Conservation (phyloP, 495 filamentous ascomycete species). For the Aspergillus avenaceus region DNA sequence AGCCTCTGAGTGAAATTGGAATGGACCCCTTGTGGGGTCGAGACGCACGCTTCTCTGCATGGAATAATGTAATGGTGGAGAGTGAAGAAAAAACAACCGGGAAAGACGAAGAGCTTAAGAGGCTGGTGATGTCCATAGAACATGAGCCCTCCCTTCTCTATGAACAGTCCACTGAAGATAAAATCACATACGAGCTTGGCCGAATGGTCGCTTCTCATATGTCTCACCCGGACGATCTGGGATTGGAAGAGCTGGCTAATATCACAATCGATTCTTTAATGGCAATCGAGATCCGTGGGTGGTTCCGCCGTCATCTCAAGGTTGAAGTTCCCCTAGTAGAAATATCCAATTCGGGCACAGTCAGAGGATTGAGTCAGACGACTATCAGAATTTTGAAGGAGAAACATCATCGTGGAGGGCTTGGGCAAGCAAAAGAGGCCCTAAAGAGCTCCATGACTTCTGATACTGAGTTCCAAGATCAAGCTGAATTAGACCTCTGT, state of each 20-base stretch:
- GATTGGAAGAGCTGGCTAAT: slow-evolving; percentile 7
- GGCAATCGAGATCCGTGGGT: slow-evolving; percentile 35
- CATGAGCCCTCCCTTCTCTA: background rate
- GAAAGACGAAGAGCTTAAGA: background rate
- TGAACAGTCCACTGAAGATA: background rate
- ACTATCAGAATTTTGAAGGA: background rate
- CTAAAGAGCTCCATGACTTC: too few relatives aligned
- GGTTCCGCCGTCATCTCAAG: slow-evolving; percentile 24
- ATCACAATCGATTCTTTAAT: slow-evolving; percentile 40
- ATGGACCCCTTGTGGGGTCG: background rate
- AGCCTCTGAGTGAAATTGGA: background rate
- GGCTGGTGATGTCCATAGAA: background rate
- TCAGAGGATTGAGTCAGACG: background rate
- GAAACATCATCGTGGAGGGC: background rate
- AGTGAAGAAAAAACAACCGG: background rate
- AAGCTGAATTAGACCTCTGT: too few relatives aligned
- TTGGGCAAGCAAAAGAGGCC: background rate
- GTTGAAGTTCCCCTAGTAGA: slow-evolving; percentile 27
- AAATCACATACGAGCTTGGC: slow-evolving; percentile 14
- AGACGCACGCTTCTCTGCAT: background rate
- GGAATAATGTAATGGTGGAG: background rate
- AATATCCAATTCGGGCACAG: slow-evolving; percentile 13
- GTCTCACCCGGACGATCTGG: slow-evolving; percentile 25
- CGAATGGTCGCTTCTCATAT: slow-evolving; percentile 2
- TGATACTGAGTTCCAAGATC: too few relatives aligned